Conservation (phyloP, 306 rosid species). For the Rosa persica region DNA sequence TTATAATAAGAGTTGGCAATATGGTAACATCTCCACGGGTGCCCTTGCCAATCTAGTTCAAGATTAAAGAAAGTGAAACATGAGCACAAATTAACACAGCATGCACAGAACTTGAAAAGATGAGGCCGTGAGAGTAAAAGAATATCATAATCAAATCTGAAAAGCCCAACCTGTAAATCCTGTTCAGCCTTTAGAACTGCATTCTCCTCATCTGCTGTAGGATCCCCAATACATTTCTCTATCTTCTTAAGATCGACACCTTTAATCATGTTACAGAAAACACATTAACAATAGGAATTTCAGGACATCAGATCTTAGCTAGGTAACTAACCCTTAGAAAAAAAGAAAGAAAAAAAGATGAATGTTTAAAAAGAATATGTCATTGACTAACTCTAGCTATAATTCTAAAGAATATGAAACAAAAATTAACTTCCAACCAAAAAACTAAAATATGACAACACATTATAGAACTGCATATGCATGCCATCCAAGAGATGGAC, state of each 20-base stretch:
- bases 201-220: constrained; percentile 66
- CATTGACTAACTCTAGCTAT: background rate
- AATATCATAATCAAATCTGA: background rate
- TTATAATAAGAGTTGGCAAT: constrained; percentile 92
- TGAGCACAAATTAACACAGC: constrained; percentile 17
- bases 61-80: constrained; percentile 20
- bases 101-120: constrained; percentile 2
- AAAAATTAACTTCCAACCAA: background rate
- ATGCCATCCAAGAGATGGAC: background rate
- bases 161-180: constrained; percentile 65
- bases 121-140: constrained; percentile 13
- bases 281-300: background rate
- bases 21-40: constrained; percentile 95
- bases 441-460: background rate
- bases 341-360: no score
- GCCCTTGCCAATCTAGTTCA: constrained; percentile 79
- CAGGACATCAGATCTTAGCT: background rate
- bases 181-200: constrained; percentile 86
- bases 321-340: background rate
- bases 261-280: constrained; percentile 32
- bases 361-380: background rate
- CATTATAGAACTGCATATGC: background rate
- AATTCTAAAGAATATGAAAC: background rate
- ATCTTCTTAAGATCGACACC: constrained; percentile 75
- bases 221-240: constrained; percentile 74